Percentiles rank a stretch among this genome's conserved stretches.
Conservation (phyloP, 2,329 filamentous ascomycete species). For the Rosellinia necatrix region DNA sequence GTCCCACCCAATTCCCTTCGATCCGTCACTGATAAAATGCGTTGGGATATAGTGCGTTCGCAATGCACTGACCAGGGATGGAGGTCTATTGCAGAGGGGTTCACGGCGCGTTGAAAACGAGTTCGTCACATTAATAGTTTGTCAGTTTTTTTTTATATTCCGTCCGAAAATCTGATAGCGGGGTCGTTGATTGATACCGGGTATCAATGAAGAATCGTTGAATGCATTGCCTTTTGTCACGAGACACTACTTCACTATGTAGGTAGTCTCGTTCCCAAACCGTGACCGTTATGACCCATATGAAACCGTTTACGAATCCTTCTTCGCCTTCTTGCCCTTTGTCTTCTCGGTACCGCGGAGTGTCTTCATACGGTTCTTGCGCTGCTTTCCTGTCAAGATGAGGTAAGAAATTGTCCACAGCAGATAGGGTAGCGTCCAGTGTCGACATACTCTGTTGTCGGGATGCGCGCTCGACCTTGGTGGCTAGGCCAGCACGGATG, state of each 20-base stretch:
- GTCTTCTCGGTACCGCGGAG: conserved; percentile 97
- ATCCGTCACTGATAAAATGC: background rate
- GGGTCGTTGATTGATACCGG: conserved; percentile 23
- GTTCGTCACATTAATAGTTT: conserved; percentile 24
- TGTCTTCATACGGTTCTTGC: conserved; percentile 99
- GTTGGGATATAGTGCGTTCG: background rate
- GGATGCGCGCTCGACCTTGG: conserved; percentile 95
- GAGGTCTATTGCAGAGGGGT: too few relatives aligned
- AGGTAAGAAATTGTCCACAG: conserved; percentile 17
- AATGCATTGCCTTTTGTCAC: conserved; percentile 29
- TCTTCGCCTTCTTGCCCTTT: conserved; percentile 94
- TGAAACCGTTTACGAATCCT: conserved; percentile 59
- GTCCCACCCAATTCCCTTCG: background rate
- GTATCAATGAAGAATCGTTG: conserved; percentile 29
- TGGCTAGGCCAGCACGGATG: conserved; percentile 87
- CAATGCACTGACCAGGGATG: background rate
- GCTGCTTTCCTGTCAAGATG: conserved; percentile 81
- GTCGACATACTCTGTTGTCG: conserved; percentile 94
- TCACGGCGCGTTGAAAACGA: conserved; percentile 6
- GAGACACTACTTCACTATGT: conserved; percentile 29
- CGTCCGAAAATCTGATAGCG: conserved; percentile 4
- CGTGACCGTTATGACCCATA: conserved; percentile 29
- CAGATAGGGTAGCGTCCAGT: background rate
- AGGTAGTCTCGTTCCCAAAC: conserved; percentile 27
- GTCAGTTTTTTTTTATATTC: conserved; percentile 19